Conservation (phyloP, 768 basidiomycete species). For the Pleurotus eryngii region DNA sequence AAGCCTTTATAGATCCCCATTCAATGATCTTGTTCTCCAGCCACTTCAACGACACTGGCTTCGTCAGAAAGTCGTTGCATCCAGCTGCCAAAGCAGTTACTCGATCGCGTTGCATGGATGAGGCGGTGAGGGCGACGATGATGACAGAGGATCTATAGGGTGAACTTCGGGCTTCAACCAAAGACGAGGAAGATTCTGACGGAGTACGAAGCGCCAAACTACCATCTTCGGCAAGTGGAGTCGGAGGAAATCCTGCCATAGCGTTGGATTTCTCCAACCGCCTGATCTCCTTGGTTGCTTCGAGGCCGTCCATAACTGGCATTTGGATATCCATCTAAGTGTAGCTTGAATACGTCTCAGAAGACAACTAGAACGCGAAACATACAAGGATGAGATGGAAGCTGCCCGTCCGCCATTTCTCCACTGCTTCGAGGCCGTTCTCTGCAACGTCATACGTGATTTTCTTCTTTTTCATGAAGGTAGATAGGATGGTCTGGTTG, state of each 20-base stretch:
- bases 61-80: constrained; percentile 98
- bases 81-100: constrained; percentile 97
- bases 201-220: constrained; percentile 38
- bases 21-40: constrained; percentile 98
- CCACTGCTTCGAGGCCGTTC: constrained; percentile 92
- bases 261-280: constrained; percentile 71
- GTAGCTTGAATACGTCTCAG: constrained; percentile 6
- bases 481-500: constrained; percentile 96
- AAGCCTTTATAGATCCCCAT: constrained; percentile 96
- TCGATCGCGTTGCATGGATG: constrained; percentile 91
- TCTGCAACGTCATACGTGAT: constrained; percentile 94
- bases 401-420: constrained; percentile 89
- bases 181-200: constrained; percentile 47
- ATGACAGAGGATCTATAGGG: constrained; percentile 93
- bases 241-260: constrained; percentile 63
- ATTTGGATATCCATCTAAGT: constrained; percentile 98
- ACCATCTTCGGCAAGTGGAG: constrained; percentile 52
- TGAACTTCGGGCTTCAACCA: constrained; percentile 47
- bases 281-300: constrained; percentile 95
- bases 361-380: constrained; percentile 10
- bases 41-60: constrained; percentile 94
- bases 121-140: constrained; percentile 98
- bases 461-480: constrained; percentile 93
- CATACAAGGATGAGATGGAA: constrained; percentile 95
- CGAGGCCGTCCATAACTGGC: constrained; percentile 98